Base-by-base conservation (phyloP, 2,329 filamentous ascomycete genomes). In the Alternaria triticina region DNA sequence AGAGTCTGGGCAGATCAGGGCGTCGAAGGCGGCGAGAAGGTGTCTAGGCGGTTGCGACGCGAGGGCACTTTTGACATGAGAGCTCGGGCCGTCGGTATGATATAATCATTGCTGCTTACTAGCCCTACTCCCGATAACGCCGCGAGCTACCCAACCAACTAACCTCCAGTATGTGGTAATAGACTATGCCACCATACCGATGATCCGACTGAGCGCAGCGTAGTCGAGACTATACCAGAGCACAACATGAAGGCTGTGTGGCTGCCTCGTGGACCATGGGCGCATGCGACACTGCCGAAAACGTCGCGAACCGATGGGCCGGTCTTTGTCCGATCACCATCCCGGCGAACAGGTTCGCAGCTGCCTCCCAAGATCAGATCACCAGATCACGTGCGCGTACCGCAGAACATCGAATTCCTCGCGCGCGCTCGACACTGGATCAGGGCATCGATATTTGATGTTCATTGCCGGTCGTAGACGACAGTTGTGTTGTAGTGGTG, bases 1-100 rank as follows among this genome's bases (percentile, higher is more conserved):
- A 71, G 67, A 69, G 69, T 64, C 33, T 54, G 49, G 67, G 67
- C 66, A 69, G 44, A 51, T 57, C 64, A 59, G 59, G 46, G 33
- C 59, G 62, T 60, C 65, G 55, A 65, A 59, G 25, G 58, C 65
- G 62, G 61, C 61, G 56, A 67, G 62, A 40, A 50, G 17, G 43
- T 58, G 33, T 54, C 12, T 7, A 46, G 28, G 49, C 52, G 17
- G 50, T 60, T 45, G 54, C 54, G 45, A 59, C 58, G 61, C 61
- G 61, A 60, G 28, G 28, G 59, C 55, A 62, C 64, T 54, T 64
- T 64, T 50, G 60, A 61, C 17, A 28, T 55, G 23, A 45, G 28
- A 57, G 64, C 64, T 60, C 57, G 64, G 64, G 44, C 64, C 61
- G 45, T 44, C 61, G 47, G 27, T 36, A 63, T 66, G 60, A 66